Evolutionary conservation across 495 filamentous ascomycete genomes (phyloP).

Genomic region (Talaromyces thailandensis): DNA sequence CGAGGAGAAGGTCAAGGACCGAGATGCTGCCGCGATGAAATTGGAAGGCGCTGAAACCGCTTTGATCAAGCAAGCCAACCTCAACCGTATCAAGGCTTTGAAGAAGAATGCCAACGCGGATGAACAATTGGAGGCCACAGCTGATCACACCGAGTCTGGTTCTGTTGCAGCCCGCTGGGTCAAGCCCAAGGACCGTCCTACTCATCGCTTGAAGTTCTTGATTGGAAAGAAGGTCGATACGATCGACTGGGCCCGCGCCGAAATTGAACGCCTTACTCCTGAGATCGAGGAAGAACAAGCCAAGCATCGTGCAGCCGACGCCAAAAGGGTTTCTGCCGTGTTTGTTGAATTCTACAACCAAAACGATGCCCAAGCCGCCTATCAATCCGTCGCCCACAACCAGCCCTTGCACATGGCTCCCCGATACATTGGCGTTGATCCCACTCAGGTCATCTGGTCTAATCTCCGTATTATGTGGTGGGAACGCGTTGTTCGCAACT

Average conservation of each 20-base stretch:
- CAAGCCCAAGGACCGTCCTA: constrained; percentile 70
- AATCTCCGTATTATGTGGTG: constrained; percentile 85
- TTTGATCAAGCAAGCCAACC: constrained; percentile 76
- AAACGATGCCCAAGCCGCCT: constrained; percentile 76
- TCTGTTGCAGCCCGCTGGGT: constrained; percentile 75
- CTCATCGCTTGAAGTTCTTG: constrained; percentile 69
- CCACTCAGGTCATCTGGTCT: constrained; percentile 81
- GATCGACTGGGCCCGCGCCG: constrained; percentile 77
- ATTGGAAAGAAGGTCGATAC: constrained; percentile 83
- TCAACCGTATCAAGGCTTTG: constrained; percentile 57
- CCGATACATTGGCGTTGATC: constrained; percentile 77
- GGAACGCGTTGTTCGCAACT: constrained; percentile 66
- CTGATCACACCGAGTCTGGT: constrained; percentile 53
- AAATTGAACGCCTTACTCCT: constrained; percentile 75
- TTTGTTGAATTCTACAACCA: constrained; percentile 86
- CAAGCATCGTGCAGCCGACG: constrained; percentile 61
- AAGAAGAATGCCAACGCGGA: constrained; percentile 57
- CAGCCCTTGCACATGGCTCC: constrained; percentile 89
- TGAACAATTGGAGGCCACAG: constrained; percentile 25
- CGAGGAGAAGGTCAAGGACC: constrained; percentile 74
- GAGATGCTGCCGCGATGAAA: constrained; percentile 74
- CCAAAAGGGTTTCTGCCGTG: constrained; percentile 44
- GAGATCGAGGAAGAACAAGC: constrained; percentile 69
- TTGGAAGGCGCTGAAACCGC: constrained; percentile 87
- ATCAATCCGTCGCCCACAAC: constrained; percentile 76